Conservation (phyloP, 2,329 filamentous ascomycete genomes). For the Pseudogymnoascus sp. region DNA sequence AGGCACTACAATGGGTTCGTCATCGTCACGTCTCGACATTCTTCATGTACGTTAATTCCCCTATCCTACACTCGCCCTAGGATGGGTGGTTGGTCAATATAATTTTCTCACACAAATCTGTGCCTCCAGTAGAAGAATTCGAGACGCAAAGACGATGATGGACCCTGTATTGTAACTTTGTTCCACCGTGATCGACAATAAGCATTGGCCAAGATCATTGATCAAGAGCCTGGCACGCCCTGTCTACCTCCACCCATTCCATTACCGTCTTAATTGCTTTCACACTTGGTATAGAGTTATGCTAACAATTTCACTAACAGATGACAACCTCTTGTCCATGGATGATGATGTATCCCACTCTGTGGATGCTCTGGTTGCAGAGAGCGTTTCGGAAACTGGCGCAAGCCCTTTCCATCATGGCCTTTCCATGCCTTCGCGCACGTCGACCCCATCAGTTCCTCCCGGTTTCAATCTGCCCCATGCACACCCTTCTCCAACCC, state of each 20-base stretch:
- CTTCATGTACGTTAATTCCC: conserved; percentile 60
- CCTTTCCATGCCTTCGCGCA: conserved; percentile 24
- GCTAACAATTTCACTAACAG: conserved; percentile 37
- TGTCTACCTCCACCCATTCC: neutral
- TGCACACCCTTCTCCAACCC: conserved; percentile 33
- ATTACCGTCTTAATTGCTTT: neutral
- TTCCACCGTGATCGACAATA: conserved; percentile 18
- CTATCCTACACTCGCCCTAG: conserved; percentile 31
- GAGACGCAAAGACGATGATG: conserved; percentile 54
- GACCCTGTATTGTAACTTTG: conserved; percentile 47
- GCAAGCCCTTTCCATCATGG: conserved; percentile 16
- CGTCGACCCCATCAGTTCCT: conserved; percentile 38
- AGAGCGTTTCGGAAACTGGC: conserved; percentile 33
- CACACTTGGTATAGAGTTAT: neutral
- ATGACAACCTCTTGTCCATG: conserved; percentile 53
- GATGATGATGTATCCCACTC: conserved; percentile 56
- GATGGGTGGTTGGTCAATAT: conserved; percentile 42
- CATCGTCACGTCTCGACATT: conserved; percentile 57
- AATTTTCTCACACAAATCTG: conserved; percentile 39
- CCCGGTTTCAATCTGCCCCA: conserved; percentile 41
- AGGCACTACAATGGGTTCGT: conserved; percentile 49
- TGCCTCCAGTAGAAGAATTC: conserved; percentile 32
- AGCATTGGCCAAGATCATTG: conserved; percentile 13
- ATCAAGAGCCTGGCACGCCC: conserved; percentile 17
- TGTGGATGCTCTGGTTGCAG: conserved; percentile 65